Evolutionary conservation across 805 yeast species (phyloP).

Genomic region (Peterozyma xylosa): DNA sequence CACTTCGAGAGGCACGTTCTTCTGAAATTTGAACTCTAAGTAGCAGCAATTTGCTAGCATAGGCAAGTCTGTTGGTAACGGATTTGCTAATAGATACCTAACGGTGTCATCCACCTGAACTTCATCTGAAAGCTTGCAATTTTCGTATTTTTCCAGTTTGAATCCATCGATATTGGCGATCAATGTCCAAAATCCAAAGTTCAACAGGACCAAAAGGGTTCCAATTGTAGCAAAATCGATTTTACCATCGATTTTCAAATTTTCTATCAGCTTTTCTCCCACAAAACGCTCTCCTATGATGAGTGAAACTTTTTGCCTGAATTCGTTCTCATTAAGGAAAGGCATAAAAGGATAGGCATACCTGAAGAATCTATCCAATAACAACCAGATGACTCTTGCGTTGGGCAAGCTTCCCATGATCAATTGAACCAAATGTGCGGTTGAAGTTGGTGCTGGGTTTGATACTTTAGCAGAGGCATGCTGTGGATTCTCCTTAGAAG

Average conservation of each 20-base stretch:
- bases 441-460: conserved; percentile 1
- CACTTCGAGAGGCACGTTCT: conserved; percentile 40
- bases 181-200: conserved; percentile 7
- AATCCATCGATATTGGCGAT: conserved; percentile 14
- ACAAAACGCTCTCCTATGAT: conserved; percentile 23
- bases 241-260: conserved; percentile 10
- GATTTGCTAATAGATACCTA: conserved; percentile 25
- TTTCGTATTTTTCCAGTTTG: not conserved
- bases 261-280: conserved; percentile 1
- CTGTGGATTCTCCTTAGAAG: not conserved
- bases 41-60: conserved; percentile 44
- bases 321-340: conserved; percentile 30
- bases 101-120: conserved; percentile 13
- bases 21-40: conserved; percentile 42
- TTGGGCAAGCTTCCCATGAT: conserved; percentile 25
- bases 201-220: conserved; percentile 16
- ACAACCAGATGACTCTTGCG: conserved; percentile 34
- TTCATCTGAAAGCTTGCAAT: conserved; percentile 11
- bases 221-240: conserved; percentile 16
- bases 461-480: not conserved
- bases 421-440: not conserved
- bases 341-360: conserved; percentile 41
- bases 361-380: conserved; percentile 33
- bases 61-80: conserved; percentile 32
- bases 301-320: conserved; percentile 21